phyloP scores from a whole-genome alignment of 1,139 yeast genomes.

The Yamadazyma jaroonii region DNA sequence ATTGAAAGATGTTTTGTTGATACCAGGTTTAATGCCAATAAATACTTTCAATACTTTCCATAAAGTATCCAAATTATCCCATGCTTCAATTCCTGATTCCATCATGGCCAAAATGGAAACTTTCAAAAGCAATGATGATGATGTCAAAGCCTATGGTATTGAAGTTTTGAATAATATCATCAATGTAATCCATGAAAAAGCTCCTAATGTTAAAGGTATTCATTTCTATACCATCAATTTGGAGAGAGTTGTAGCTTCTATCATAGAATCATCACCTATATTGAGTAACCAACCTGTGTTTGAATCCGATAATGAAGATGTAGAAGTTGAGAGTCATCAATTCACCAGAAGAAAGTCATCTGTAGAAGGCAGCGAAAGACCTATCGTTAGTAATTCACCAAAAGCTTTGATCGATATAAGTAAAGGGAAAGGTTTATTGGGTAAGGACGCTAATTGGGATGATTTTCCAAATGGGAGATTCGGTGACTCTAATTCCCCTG shows the following conservation, averaged over 20 bases:
- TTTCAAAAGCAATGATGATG: constrained; percentile 76
- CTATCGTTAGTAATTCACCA: background rate
- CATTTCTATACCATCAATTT: constrained; percentile 88
- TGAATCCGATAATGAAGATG: constrained; percentile 33
- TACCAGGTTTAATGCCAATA: constrained; percentile 97
- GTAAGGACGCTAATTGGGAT: constrained; percentile 97
- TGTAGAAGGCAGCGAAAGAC: constrained; percentile 37
- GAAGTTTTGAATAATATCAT: constrained; percentile 66
- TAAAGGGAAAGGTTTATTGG: constrained; percentile 79
- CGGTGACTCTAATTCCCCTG: constrained; percentile 96
- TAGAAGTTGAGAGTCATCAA: constrained; percentile 9
- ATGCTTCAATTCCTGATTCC: constrained; percentile 72
- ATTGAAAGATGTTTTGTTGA: constrained; percentile 50
- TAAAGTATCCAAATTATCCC: constrained; percentile 86
- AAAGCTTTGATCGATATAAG: constrained; percentile 71
- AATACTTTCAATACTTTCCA: constrained; percentile 83
- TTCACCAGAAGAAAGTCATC: constrained; percentile 43
- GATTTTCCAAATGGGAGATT: constrained; percentile 97
- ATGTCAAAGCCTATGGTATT: constrained; percentile 82
- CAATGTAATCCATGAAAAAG: constrained; percentile 48
- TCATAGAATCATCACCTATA: constrained; percentile 59
- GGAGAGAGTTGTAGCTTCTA: constrained; percentile 87
- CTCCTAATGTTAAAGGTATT: constrained; percentile 67
- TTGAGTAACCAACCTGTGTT: constrained; percentile 38
- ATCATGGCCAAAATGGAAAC: constrained; percentile 44